These are phyloP conservation scores for Geotrichum candidum DNA, from an alignment of 1,139 yeast species.

Conservation along the genomic window DNA sequence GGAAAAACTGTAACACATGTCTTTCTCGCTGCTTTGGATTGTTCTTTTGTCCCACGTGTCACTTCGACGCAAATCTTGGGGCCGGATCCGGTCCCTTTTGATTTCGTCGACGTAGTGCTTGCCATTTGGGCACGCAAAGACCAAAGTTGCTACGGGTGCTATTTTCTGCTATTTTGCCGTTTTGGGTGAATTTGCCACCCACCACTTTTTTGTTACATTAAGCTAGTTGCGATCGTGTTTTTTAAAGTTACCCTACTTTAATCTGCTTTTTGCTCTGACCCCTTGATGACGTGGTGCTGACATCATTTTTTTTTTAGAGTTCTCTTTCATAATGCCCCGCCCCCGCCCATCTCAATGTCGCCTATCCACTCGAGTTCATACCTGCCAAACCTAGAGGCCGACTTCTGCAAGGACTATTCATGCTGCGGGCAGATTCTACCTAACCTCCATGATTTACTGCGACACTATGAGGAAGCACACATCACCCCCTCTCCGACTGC, in stretches of 20 bases:
- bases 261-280: not conserved
- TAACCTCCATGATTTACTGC: conserved; percentile 82
- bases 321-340: conserved; percentile 31
- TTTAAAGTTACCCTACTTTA: conserved; percentile 11
- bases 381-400: conserved; percentile 87
- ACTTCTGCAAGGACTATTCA: conserved; percentile 91
- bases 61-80: not conserved
- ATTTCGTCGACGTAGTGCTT: not conserved
- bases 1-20: not conserved
- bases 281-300: conserved; percentile 6
- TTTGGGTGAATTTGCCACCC: not conserved
- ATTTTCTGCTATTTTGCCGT: not conserved
- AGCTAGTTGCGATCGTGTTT: not conserved
- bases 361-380: conserved; percentile 65
- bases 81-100: not conserved
- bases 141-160: not conserved
- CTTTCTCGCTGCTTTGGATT: not conserved
- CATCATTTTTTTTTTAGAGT: conserved; percentile 22
- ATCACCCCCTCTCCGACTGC: conserved; percentile 51
- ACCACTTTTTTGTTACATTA: not conserved
- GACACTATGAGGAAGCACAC: conserved; percentile 96
- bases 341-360: conserved; percentile 36
- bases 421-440: conserved; percentile 94
- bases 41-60: not conserved
- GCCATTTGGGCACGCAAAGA: not conserved